Evolutionary conservation across 2,329 filamentous ascomycete genomes (phyloP).

Genomic region (Aspergillus sp.): DNA sequence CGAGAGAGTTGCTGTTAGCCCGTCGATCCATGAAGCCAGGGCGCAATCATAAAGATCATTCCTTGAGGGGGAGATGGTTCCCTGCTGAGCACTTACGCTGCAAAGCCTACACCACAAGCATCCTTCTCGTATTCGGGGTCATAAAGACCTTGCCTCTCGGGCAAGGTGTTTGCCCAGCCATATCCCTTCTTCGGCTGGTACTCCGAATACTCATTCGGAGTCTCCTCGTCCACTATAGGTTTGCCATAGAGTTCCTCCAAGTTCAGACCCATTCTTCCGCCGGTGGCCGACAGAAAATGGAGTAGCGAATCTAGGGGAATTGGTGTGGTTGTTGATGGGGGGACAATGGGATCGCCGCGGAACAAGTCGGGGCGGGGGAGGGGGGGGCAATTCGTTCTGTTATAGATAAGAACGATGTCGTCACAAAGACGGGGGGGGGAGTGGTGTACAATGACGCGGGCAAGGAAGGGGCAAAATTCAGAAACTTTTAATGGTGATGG

Average conservation of each 20-base stretch:
- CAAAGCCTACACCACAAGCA: slow-evolving; percentile 99
- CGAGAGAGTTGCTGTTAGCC: slow-evolving; percentile 14
- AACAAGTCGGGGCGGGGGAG: slow-evolving; percentile 21
- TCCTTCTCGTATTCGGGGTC: slow-evolving; percentile 96
- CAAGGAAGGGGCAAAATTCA: slow-evolving; percentile 17
- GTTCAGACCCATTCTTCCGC: slow-evolving; percentile 54
- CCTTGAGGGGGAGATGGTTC: no score
- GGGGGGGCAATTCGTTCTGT: slow-evolving; percentile 8
- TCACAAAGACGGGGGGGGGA: slow-evolving; percentile 25
- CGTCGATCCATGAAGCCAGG: neutral
- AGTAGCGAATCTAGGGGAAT: slow-evolving; percentile 23
- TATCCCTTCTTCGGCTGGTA: slow-evolving; percentile 64
- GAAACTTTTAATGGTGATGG: slow-evolving; percentile 13
- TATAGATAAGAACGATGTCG: slow-evolving; percentile 26
- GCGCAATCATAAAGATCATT: neutral
- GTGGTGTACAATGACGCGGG: slow-evolving; percentile 22
- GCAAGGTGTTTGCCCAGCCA: slow-evolving; percentile 93
- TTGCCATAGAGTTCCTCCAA: slow-evolving; percentile 52
- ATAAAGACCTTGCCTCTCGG: slow-evolving; percentile 97
- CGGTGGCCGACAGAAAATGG: slow-evolving; percentile 45
- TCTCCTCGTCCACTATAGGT: slow-evolving; percentile 48
- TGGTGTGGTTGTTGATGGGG: slow-evolving; percentile 13
- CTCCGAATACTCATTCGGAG: slow-evolving; percentile 52
- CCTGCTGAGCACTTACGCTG: slow-evolving; percentile 67
- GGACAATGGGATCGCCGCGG: slow-evolving; percentile 21